Evolutionary conservation across 2,329 filamentous ascomycete genomes (phyloP), one percentile per base, ranked within the genome.

Genomic region (Penicillium sp.): DNA sequence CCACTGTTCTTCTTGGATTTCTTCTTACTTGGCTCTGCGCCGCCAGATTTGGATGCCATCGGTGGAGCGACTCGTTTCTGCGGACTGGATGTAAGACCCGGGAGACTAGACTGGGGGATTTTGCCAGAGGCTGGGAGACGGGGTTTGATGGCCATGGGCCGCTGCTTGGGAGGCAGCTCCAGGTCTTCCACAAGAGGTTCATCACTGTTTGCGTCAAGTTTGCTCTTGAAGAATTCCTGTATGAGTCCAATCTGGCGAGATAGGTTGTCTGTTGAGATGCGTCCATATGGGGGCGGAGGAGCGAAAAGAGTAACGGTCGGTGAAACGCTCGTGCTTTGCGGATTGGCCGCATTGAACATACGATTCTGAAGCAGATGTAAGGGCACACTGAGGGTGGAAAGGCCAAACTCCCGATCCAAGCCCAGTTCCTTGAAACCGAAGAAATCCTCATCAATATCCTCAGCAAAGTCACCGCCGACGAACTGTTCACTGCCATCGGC

Each of bases 401-500:
- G 82, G 19, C 93, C 93, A 71, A 97, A 89, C 72, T 99, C 94
- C 66, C 87, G 89, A 69, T 96, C 92, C 57, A 99, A 83, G 43
- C 94, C 94, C 45, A 99, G 85, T 59, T 96, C 93, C 72, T 92
- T 93, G 84, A 99, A 97, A 29, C 94, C 94, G 70, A 99, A 99
- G 83, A 97, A 99, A 77, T 99, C 94, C 79, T 99, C 94, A 60
- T 93, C 93, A 13, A 99, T 89, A 67, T 99, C 94, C 73, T 97
- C 94, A 0, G 94, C 94, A 73, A 99, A 99, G 75, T 99, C 94
- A 61, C 94, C 94, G 45, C 90, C 91, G 48, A 97, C 88, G 67
- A 97, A 99, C 72, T 97, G 94, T 63, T 99, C 94, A 74, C 92
- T 96, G 63, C 93, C 93, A 68, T 99, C 94, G 61, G 96, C 91